A percentile compares a stretch with the other conserved stretches of the same genome.
Conservation (phyloP, 129 eudicot genomes). For the Smallanthus sonchifolius region DNA sequence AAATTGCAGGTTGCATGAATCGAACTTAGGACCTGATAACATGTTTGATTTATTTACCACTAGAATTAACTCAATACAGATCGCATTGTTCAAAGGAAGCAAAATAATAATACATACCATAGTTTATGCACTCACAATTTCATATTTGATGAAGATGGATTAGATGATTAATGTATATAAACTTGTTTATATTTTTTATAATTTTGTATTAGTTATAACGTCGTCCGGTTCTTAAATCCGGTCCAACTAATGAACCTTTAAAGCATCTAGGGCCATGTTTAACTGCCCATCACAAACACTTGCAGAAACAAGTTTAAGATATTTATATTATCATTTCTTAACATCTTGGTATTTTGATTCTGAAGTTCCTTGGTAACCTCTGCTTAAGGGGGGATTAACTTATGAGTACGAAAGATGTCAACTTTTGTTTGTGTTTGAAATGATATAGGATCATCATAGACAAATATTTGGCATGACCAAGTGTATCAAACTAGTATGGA, state of each 20-base stretch:
- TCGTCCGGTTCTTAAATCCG: too few species aligned
- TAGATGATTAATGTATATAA: too few species aligned
- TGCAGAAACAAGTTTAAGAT: not conserved
- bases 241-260: not conserved
- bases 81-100: too few species aligned
- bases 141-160: too few species aligned
- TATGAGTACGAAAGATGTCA: constrained; percentile 22
- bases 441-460: constrained; percentile 77
- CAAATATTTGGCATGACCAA: constrained; percentile 75
- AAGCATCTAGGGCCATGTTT: not conserved
- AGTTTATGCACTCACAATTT: too few species aligned
- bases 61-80: too few species aligned
- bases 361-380: not conserved
- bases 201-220: too few species aligned
- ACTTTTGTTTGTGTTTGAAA: constrained; percentile 20
- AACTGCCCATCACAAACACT: not conserved
- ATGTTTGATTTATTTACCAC: too few species aligned
- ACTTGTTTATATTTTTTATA: too few species aligned
- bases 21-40: too few species aligned
- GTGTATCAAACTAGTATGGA: constrained; percentile 62
- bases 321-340: not conserved
- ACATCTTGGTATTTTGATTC: not conserved
- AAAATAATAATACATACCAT: too few species aligned
- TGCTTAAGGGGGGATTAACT: constrained; percentile 15
- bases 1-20: too few species aligned